Conservation (phyloP, 1,284 basidiomycete genomes). For the Takashimella tepidaria region DNA sequence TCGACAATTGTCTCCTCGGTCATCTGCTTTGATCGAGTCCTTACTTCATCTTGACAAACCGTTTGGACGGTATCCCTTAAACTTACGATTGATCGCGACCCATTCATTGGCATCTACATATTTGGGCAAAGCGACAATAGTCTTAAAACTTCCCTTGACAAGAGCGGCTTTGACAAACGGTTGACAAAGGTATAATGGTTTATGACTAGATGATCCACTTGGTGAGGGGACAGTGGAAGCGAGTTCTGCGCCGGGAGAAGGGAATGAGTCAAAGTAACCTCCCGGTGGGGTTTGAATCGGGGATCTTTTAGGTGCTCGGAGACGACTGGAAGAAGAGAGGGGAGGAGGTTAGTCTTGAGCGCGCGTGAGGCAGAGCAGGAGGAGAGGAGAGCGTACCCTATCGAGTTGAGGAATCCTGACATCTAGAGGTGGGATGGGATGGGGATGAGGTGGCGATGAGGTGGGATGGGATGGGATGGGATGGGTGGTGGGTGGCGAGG, state of each 20-base stretch:
- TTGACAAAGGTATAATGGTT: conserved; percentile 81
- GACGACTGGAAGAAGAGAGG: conserved; percentile 27
- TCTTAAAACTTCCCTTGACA: conserved; percentile 98
- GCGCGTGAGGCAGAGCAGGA: conserved; percentile 1
- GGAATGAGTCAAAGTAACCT: conserved; percentile 35
- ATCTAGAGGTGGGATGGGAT: conserved; percentile 14
- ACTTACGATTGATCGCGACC: conserved; percentile 93
- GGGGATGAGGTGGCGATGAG: neutral
- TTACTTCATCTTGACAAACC: no score
- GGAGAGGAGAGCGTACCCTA: conserved; percentile 29
- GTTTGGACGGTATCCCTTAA: no score
- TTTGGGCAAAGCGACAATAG: conserved; percentile 94
- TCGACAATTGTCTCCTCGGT: neutral
- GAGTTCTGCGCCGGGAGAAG: conserved; percentile 36
- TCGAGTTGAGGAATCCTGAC: conserved; percentile 46
- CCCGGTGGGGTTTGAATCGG: conserved; percentile 23
- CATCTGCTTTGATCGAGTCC: neutral
- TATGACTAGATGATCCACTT: conserved; percentile 19
- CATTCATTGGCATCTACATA: conserved; percentile 98
- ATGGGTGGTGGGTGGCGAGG: neutral
- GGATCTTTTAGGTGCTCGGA: conserved; percentile 44
- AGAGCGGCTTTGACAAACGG: conserved; percentile 95
- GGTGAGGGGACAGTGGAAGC: conserved; percentile 12
- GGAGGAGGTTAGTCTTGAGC: neutral
- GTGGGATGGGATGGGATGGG: neutral